A percentile compares a stretch with the other conserved stretches of the same genome.
phyloP scores from a whole-genome alignment of 257 asterid genomes.

The Fraxinus anomala region DNA sequence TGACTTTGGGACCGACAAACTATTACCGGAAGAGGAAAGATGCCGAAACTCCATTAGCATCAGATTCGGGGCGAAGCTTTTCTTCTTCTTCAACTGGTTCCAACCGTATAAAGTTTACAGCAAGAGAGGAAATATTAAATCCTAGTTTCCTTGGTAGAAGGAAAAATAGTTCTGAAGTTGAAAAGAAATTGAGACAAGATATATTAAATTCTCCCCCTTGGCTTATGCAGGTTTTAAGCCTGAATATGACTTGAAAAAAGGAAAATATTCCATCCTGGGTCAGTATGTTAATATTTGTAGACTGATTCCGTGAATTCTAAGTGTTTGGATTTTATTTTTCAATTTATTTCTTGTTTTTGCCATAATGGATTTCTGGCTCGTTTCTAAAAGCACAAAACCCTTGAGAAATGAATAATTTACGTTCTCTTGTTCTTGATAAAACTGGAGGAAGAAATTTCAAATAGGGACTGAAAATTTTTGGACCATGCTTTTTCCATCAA shows the following conservation, averaged over 20 bases:
- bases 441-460: too few species aligned
- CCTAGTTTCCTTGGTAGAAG: slow-evolving; percentile 25
- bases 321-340: too few species aligned
- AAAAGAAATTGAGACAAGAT: slow-evolving; percentile 43
- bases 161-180: slow-evolving; percentile 28
- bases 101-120: slow-evolving; percentile 28
- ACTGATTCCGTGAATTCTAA: background rate
- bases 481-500: too few species aligned
- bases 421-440: too few species aligned
- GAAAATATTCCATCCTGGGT: background rate
- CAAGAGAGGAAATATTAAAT: slow-evolving; percentile 19
- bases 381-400: too few species aligned
- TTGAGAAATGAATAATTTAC: too few species aligned
- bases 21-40: slow-evolving; percentile 27
- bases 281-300: background rate
- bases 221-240: slow-evolving; percentile 49
- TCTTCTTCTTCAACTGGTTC: slow-evolving; percentile 48
- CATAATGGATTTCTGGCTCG: too few species aligned
- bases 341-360: too few species aligned
- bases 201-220: slow-evolving; percentile 41
- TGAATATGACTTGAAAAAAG: slow-evolving; percentile 29
- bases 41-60: slow-evolving; percentile 18
- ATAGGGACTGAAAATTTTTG: too few species aligned
- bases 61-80: slow-evolving; percentile 40
- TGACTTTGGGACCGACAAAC: slow-evolving; percentile 46